Percentiles rank a stretch among this genome's conserved stretches.
Conservation (phyloP, 2,329 filamentous ascomycete genomes). For the Periconia sp. region DNA sequence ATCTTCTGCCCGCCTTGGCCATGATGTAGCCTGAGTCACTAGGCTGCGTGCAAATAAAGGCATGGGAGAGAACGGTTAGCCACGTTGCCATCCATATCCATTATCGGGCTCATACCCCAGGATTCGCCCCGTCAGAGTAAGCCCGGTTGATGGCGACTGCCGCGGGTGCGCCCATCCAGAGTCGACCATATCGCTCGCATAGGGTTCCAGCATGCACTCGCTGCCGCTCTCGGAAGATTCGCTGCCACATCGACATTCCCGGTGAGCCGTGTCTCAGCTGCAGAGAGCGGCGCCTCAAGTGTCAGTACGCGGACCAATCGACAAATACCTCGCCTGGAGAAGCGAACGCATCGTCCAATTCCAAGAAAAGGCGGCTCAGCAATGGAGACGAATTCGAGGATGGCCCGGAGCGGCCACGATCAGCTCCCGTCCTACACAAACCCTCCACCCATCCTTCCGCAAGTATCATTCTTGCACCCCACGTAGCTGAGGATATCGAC, state of each 20-base stretch:
- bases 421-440: conserved; percentile 36
- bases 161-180: conserved; percentile 36
- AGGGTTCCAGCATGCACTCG: conserved; percentile 50
- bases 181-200: conserved; percentile 51
- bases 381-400: conserved; percentile 25
- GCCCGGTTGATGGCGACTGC: conserved; percentile 39
- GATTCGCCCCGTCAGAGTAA: too few species aligned
- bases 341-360: conserved; percentile 28
- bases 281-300: conserved; percentile 44
- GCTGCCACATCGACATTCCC: conserved; percentile 49
- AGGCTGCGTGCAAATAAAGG: too few species aligned
- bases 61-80: too few species aligned
- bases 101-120: background rate
- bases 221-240: conserved; percentile 50
- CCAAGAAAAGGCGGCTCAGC: conserved; percentile 36
- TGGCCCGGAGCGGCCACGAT: conserved; percentile 24
- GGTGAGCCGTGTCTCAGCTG: conserved; percentile 48
- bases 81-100: background rate
- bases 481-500: conserved; percentile 50
- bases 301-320: conserved; percentile 42
- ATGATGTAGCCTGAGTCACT: too few species aligned
- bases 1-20: too few species aligned
- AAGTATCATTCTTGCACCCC: conserved; percentile 48
- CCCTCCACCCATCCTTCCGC: conserved; percentile 40
- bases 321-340: conserved; percentile 28